Percentiles rank a stretch among this genome's conserved stretches.
These are phyloP conservation scores for Boletus edulis DNA, from an alignment of 768 basidiomycete species.

Conservation along the genomic window DNA sequence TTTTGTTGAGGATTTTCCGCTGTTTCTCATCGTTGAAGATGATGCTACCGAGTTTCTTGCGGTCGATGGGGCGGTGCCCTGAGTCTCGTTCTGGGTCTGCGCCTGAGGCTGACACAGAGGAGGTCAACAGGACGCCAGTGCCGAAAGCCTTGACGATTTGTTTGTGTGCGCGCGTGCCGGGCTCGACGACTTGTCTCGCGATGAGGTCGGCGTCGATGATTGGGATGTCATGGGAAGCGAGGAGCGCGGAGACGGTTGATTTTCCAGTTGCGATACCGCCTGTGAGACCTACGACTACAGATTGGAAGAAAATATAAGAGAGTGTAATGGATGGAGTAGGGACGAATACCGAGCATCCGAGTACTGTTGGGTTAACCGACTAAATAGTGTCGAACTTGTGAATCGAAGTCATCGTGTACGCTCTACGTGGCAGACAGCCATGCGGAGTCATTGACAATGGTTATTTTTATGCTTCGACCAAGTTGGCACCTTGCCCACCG, in stretches of 20 bases:
- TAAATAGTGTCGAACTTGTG: too few species aligned
- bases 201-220: constrained; percentile 92
- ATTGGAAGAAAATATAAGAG: constrained; percentile 1
- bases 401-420: too few species aligned
- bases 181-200: constrained; percentile 81
- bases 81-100: background rate
- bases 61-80: constrained; percentile 71
- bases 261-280: constrained; percentile 98
- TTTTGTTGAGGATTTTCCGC: constrained; percentile 72
- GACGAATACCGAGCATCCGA: constrained; percentile 17
- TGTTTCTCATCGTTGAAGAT: constrained; percentile 78
- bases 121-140: constrained; percentile 51
- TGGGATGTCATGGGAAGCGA: constrained; percentile 67
- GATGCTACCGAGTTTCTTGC: constrained; percentile 78
- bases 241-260: constrained; percentile 81
- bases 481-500: too few species aligned
- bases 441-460: too few species aligned
- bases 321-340: background rate
- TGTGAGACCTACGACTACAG: constrained; percentile 85
- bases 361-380: background rate
- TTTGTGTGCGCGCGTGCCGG: constrained; percentile 71
- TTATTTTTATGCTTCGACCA: too few species aligned
- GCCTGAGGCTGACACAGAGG: background rate
- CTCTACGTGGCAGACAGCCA: too few species aligned
- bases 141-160: constrained; percentile 76